Percentiles rank a stretch among this genome's conserved stretches.
Conservation (phyloP, 768 basidiomycete species). For the Kwoniella dendrophila region DNA sequence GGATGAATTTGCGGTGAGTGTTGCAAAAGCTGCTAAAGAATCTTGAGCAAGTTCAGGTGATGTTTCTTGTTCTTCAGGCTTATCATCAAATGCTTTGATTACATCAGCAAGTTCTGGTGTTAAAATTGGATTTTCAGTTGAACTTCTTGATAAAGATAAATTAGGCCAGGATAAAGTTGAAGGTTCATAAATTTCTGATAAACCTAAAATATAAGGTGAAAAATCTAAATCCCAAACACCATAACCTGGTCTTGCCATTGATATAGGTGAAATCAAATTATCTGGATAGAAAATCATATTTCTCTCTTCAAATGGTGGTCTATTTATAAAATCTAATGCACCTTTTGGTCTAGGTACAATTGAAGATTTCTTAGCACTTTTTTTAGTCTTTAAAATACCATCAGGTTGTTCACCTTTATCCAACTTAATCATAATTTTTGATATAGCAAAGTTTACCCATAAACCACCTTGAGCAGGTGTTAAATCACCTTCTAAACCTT, state of each 20-base stretch:
- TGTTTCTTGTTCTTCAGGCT: not conserved
- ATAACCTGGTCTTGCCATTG: slow-evolving; percentile 44
- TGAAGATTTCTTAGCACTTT: not conserved
- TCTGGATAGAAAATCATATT: slow-evolving; percentile 42
- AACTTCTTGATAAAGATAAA: slow-evolving; percentile 30
- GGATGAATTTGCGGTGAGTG: slow-evolving; percentile 9
- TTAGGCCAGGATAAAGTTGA: slow-evolving; percentile 26
- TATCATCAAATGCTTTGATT: slow-evolving; percentile 9
- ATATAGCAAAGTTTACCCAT: slow-evolving; percentile 25
- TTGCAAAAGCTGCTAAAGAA: not conserved
- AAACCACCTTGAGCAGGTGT: slow-evolving; percentile 34
- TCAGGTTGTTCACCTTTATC: slow-evolving; percentile 30
- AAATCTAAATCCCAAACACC: slow-evolving; percentile 49
- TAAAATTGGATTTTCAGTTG: slow-evolving; percentile 13
- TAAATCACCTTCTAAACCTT: slow-evolving; percentile 17
- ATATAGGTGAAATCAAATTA: slow-evolving; percentile 34
- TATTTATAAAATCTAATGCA: slow-evolving; percentile 37
- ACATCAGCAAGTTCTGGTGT: slow-evolving; percentile 16
- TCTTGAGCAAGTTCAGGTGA: slow-evolving; percentile 1
- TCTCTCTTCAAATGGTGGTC: slow-evolving; percentile 48
- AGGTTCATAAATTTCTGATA: slow-evolving; percentile 32
- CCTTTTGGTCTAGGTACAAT: slow-evolving; percentile 28
- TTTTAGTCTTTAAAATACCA: slow-evolving; percentile 12
- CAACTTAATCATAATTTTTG: slow-evolving; percentile 22
- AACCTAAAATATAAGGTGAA: slow-evolving; percentile 38